Conservation (phyloP, 495 filamentous ascomycete species). For the Penicillium pulvis region DNA sequence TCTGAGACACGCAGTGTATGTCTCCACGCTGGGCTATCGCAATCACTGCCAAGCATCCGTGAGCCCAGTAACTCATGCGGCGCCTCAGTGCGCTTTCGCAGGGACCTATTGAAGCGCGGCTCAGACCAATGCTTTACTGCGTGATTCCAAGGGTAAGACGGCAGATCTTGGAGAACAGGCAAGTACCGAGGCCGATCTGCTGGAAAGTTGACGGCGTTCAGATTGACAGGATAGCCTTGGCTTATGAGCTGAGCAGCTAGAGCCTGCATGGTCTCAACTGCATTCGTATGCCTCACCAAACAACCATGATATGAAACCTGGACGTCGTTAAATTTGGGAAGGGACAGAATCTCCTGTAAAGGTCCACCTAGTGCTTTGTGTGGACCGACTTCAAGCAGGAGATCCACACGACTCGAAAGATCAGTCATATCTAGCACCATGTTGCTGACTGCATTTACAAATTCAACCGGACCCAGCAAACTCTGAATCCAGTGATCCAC, state of each 20-base stretch:
- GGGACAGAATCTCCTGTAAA: slow-evolving; percentile 33
- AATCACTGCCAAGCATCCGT: background rate
- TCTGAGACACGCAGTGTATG: background rate
- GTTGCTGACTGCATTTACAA: too few relatives aligned
- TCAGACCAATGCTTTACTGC: background rate
- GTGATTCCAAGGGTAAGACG: background rate
- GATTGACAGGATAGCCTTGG: background rate
- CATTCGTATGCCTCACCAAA: background rate
- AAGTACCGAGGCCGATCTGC: background rate
- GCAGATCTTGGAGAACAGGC: background rate
- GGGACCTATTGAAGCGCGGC: background rate
- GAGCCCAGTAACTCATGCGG: background rate
- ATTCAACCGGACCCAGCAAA: too few relatives aligned
- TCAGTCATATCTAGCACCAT: too few relatives aligned
- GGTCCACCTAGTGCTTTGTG: slow-evolving; percentile 43
- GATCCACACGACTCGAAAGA: too few relatives aligned
- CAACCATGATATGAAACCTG: background rate
- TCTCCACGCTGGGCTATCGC: background rate
- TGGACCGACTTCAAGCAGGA: slow-evolving; percentile 51
- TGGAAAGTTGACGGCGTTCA: background rate
- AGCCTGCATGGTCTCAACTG: background rate
- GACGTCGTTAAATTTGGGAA: too few relatives aligned
- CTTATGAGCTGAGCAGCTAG: background rate
- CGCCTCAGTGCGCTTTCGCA: background rate
- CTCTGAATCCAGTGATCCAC: too few relatives aligned